These are phyloP conservation scores for Ophiostoma angusticollis DNA, from an alignment of 2,329 filamentous ascomycete species.

Conservation along the genomic window DNA sequence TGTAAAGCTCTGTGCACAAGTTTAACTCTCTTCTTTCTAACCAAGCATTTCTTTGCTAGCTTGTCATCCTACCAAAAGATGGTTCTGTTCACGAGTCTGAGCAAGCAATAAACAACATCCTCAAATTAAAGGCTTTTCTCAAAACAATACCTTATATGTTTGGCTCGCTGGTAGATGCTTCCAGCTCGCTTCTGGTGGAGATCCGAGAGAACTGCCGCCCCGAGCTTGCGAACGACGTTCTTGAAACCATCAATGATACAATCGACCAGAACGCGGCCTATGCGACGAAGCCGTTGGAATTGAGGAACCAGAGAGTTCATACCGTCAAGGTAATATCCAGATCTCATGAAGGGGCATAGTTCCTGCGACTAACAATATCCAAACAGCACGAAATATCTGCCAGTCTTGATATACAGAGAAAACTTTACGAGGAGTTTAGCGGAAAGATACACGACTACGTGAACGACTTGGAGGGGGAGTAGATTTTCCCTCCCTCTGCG, in stretches of 20 bases:
- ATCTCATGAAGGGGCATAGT: no score
- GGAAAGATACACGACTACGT: slow-evolving; percentile 47
- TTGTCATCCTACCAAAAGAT: slow-evolving; percentile 60
- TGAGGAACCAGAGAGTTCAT: slow-evolving; percentile 82
- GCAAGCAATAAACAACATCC: slow-evolving; percentile 72
- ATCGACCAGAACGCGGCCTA: slow-evolving; percentile 76
- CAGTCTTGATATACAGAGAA: slow-evolving; percentile 28
- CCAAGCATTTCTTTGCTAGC: slow-evolving; percentile 27
- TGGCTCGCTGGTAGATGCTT: slow-evolving; percentile 52
- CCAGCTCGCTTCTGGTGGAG: slow-evolving; percentile 49
- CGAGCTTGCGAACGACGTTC: slow-evolving; percentile 45
- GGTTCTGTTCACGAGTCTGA: slow-evolving; percentile 56
- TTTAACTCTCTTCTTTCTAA: neutral
- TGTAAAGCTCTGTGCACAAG: neutral
- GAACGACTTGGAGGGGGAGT: slow-evolving; percentile 49
- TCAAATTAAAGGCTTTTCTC: slow-evolving; percentile 75
- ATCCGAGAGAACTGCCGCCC: slow-evolving; percentile 59
- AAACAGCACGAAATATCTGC: slow-evolving; percentile 8
- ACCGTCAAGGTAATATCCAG: slow-evolving; percentile 61
- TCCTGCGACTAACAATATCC: neutral
- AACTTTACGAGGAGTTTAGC: slow-evolving; percentile 80
- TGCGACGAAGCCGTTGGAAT: slow-evolving; percentile 65
- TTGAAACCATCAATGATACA: slow-evolving; percentile 50
- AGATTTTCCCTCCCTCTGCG: no score
- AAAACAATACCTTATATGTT: slow-evolving; percentile 53